Base-by-base conservation (phyloP, 2,329 filamentous ascomycete genomes). In the Cladosporium velox region DNA sequence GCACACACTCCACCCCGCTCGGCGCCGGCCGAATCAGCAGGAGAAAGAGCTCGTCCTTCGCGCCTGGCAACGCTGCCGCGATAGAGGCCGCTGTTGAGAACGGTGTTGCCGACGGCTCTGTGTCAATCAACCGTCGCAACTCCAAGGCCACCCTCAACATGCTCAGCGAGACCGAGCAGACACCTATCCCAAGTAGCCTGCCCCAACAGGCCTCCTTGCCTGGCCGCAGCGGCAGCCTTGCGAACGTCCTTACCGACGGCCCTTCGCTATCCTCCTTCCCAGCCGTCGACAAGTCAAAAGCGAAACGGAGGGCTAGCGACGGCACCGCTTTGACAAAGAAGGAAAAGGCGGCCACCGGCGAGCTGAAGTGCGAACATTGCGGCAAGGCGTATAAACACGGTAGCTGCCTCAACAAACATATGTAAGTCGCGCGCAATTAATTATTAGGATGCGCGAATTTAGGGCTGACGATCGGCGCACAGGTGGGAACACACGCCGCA, bases 381-480 rank as follows among this genome's bases (percentile, higher is more conserved):
- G 94, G 94, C 81, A 99, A 99, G 87, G 93, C 93, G 82, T 99
- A 99, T 88, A 99, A 99, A 89, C 95, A 99, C 87, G 96, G 93
- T 88, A 98, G 95, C 85, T 99, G 95, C 88, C 88, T 99, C 85
- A 96, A 92, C 79, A 99, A 98, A 88, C 95, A 99, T 89, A 90
- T 97, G 95, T 98, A 89, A 88, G 95, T 97, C 24, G 52, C 28
- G 18, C 47, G 34, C 35, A 47, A 64, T 52, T 30, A 47, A 34
- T 49, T 54, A n/a, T 55, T 30, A 38, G 30, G 32, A 21, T 59
- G 44, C 44, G 55, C 35, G 21, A 52, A 14, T 26, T 26, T 59
- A 24, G 34, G 51, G 41, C 58, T 59, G 55, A 59, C 60, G n/a
- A 49, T 61, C 60, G 63, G 49, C 54, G 41, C 63, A 77, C 87